Base-by-base conservation (phyloP, 768 basidiomycete species). In the Lactifluus rugatus region DNA sequence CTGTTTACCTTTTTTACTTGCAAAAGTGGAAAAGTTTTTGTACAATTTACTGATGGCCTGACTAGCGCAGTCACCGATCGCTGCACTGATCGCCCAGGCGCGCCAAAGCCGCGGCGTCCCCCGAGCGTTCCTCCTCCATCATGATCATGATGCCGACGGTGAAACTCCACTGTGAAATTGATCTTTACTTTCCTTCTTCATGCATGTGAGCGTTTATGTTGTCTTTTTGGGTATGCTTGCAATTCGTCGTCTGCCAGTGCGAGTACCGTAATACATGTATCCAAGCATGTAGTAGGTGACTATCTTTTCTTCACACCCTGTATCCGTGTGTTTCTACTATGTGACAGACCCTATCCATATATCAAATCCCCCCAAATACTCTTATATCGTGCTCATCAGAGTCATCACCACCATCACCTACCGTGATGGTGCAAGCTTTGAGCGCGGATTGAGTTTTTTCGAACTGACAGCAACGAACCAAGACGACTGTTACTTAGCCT, bases 211-310 rank as follows among this genome's bases (percentile, higher is more conserved):
- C 23, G 11, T 8, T 34, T 14, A 2, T 19, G 17, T 11, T 4
- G 16, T 39, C 49, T 47, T 8, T n/a, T n/a, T 34, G 25, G n/a
- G 52, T 41, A 48, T 48, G 57, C 57, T 41, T 46, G 7, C 26
- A 11, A 11, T 28, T 21, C 48, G 17, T 49, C 52, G 47, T 58
- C 52, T 58, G 48, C n/a, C n/a, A n/a, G n/a, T n/a, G n/a, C n/a
- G 21, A 54, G 34, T 42, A 44, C 23, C 49, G 58, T 58, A 58
- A 52, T 19, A 17, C 5, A 25, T 42, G 3, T 28, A 19, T 28
- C n/a, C 21, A n/a, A n/a, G n/a, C n/a, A n/a, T n/a, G n/a, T n/a
- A n/a, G n/a, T n/a, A n/a, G n/a, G n/a, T n/a, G n/a, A n/a, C n/a
- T n/a, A n/a, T 39, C 16, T 48, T 14, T 13, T 26, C 28, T 7